Percentiles rank a stretch among this genome's conserved stretches.
These are phyloP conservation scores for Corymbia maculata DNA, from an alignment of 345 rosid genomes.

Conservation along the genomic window DNA sequence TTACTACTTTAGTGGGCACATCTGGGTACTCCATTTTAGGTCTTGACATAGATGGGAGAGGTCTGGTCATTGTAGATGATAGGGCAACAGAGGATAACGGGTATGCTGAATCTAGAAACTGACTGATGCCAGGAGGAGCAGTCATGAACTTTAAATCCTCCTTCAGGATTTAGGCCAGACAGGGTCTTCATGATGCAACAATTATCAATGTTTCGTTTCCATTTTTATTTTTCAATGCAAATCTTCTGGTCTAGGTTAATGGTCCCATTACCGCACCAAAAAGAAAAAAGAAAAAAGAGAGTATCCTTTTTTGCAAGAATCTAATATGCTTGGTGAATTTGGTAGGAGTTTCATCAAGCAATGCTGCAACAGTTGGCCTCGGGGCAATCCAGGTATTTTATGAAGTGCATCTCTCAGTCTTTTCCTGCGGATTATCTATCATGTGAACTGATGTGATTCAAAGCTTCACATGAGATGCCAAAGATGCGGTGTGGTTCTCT, in stretches of 20 bases:
- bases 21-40: not conserved
- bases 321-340: not conserved
- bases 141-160: not conserved
- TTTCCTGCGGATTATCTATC: not conserved
- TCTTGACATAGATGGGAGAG: not conserved
- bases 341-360: constrained; percentile 65
- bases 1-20: not conserved
- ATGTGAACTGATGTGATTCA: not conserved
- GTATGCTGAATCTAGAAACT: not conserved
- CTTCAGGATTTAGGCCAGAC: not conserved
- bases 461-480: not conserved
- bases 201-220: not conserved
- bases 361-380: constrained; percentile 65
- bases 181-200: not conserved
- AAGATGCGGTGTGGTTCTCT: not conserved
- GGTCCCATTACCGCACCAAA: not conserved
- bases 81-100: not conserved
- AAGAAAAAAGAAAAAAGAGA: too few species aligned
- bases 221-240: not conserved
- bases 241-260: not conserved
- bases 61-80: not conserved
- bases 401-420: not conserved
- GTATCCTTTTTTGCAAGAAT: not conserved
- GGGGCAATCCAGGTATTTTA: constrained; percentile 74
- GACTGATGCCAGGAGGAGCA: not conserved